These are phyloP conservation scores for Neurospora sp. DNA, from an alignment of 495 filamentous ascomycete species.

Conservation along the genomic window DNA sequence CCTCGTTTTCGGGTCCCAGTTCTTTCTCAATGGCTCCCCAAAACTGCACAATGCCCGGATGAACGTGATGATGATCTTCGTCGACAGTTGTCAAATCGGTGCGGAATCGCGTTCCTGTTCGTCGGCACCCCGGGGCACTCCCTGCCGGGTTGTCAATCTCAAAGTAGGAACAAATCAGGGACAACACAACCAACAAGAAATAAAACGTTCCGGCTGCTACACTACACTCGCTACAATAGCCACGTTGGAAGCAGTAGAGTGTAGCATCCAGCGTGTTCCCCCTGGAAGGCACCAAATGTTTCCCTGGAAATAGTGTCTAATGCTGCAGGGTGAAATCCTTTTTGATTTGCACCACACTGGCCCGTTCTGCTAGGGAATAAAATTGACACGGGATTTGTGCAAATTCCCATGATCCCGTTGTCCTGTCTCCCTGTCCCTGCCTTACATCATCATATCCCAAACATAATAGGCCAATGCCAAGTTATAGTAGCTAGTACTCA, in stretches of 20 bases:
- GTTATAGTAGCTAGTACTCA: not conserved
- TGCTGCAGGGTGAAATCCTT: too few species aligned
- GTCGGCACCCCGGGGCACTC: not conserved
- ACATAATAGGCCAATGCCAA: not conserved
- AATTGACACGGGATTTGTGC: not conserved
- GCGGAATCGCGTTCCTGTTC: not conserved
- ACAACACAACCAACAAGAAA: not conserved
- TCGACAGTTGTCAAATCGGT: not conserved
- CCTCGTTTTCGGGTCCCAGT: not conserved
- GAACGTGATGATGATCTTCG: not conserved
- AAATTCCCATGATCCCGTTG: not conserved
- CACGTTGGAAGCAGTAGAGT: not conserved
- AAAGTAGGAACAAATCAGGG: not conserved
- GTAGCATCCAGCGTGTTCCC: not conserved
- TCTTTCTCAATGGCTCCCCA: not conserved
- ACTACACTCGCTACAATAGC: not conserved
- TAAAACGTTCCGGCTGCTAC: not conserved
- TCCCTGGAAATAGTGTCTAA: too few species aligned
- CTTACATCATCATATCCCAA: not conserved
- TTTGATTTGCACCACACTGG: not conserved
- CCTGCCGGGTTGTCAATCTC: not conserved
- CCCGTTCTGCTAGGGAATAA: not conserved
- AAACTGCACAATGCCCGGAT: not conserved
- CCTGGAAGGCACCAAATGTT: not conserved
- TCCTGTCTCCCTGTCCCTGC: not conserved